Base-by-base conservation (phyloP, 2,329 filamentous ascomycete genomes). In the Ceratocystis harringtonii region DNA sequence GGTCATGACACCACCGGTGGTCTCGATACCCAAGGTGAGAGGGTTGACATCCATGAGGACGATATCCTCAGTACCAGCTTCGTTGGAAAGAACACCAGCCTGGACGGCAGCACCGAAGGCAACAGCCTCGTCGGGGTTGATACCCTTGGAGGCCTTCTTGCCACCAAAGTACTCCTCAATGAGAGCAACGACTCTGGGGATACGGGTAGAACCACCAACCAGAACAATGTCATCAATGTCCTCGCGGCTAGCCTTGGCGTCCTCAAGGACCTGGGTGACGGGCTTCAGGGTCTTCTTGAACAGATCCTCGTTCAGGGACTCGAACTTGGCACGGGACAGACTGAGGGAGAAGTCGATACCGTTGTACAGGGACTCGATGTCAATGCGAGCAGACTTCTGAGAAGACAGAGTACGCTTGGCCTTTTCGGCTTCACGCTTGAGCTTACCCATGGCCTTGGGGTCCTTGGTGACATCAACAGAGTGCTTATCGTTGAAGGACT, bases 201-300 rank as follows among this genome's bases (percentile, higher is more conserved):
- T 97, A 89, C 94, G 92, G 70, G 94, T 97, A 68, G 94, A 97
- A 78, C 94, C 94, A 86, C 94, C 94, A 69, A 97, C 92, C 63
- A 97, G 86, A 70, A 99, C 94, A 71, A 99, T 96, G 76, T 97
- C 94, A 73, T 96, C 86, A 72, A 99, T 84, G 72, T 97, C 92
- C 69, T 78, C 80, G 88, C 96, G 97, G 86, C 92, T 92, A 73
- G 96, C 83, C 83, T 96, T 96, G 76, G 92, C 91, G 72, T 97
- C 94, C 83, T 96, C 95, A 75, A 99, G 84, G 71, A 97, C 94
- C 84, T 96, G 92, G 81, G 97, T 91, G 71, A 97, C 94, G 67
- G 94, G 92, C 86, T 96, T 96, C 70, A 97, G 85, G 67, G 94
- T 97, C 85, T 94, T 95, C 87, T 96, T 96, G 88, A 97, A 97